These are phyloP conservation scores for Fomitiporia mediterranea DNA, from an alignment of 1,284 basidiomycete genomes.

Conservation along the genomic window DNA sequence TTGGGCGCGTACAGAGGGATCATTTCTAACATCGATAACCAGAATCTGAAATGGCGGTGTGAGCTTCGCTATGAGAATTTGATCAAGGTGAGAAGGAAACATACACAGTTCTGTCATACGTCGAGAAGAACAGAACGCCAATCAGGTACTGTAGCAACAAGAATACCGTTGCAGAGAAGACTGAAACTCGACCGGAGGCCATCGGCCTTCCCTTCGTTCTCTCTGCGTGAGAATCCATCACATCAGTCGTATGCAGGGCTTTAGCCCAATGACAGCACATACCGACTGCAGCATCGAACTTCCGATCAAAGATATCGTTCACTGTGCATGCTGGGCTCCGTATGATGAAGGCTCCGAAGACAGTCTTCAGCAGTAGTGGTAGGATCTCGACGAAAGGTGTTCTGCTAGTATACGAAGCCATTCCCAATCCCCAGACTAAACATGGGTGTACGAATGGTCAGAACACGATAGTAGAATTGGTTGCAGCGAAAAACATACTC, in stretches of 20 bases:
- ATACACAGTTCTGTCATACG: constrained; percentile 24
- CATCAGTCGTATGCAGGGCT: not conserved
- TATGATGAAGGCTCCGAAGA: constrained; percentile 11
- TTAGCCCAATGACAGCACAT: constrained; percentile 3
- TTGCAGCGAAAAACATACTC: not conserved
- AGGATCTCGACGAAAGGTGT: not conserved
- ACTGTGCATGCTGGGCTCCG: constrained; percentile 20
- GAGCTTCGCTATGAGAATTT: not conserved
- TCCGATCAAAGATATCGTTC: constrained; percentile 24
- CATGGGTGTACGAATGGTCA: not conserved
- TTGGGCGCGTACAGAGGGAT: constrained; percentile 37
- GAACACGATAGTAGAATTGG: not conserved
- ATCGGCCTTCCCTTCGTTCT: constrained; percentile 47
- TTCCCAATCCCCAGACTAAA: constrained; percentile 13
- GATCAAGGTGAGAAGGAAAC: constrained; percentile 18
- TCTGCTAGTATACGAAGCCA: constrained; percentile 8
- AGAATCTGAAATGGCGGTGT: constrained; percentile 29
- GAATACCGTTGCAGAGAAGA: constrained; percentile 38
- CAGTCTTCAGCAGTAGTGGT: constrained; percentile 5
- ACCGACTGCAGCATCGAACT: constrained; percentile 24
- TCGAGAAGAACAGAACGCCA: constrained; percentile 30
- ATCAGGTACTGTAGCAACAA: constrained; percentile 36
- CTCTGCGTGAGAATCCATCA: constrained; percentile 28
- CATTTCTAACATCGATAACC: constrained; percentile 40
- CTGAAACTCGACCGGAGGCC: constrained; percentile 39